These are phyloP conservation scores for Selenicereus undatus DNA, from an alignment of 148 eudicot species.

Conservation along the genomic window DNA sequence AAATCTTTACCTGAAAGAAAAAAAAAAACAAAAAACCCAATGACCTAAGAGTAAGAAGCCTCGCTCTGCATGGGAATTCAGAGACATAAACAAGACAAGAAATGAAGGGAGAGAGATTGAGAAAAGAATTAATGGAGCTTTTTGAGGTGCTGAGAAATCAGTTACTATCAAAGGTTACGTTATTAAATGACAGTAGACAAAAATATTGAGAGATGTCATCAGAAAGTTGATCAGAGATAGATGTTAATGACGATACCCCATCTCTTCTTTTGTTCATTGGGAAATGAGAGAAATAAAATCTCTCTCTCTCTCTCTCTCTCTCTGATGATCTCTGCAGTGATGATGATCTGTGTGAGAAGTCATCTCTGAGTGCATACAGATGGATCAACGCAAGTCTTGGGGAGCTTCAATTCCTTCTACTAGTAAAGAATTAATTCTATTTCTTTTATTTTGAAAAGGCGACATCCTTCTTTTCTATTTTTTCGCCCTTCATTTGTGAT, in stretches of 20 bases:
- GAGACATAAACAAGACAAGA: conserved; percentile 17
- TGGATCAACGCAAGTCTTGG: conserved; percentile 34
- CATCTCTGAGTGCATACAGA: conserved; percentile 18
- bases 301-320: conserved; percentile 8
- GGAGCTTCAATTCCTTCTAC: conserved; percentile 9
- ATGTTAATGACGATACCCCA: conserved; percentile 22
- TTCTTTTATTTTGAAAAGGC: neutral
- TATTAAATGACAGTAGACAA: neutral
- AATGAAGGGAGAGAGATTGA: conserved; percentile 4
- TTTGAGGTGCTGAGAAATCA: conserved; percentile 15
- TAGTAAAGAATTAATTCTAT: neutral
- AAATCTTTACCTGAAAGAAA: neutral
- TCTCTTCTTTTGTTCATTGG: conserved; percentile 21
- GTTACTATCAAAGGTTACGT: conserved; percentile 11
- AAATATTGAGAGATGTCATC: neutral
- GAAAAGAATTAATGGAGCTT: conserved; percentile 28
- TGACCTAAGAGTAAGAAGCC: conserved; percentile 14
- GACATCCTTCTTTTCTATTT: conserved; percentile 5
- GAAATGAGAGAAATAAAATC: conserved; percentile 34
- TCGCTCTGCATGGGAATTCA: conserved; percentile 16
- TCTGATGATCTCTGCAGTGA: neutral
- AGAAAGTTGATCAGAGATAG: neutral
- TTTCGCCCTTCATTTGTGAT: neutral
- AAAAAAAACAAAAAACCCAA: neutral
- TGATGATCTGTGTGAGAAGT: neutral